Conservation (phyloP, 2,329 filamentous ascomycete genomes). For the Colletotrichum viniferum region DNA sequence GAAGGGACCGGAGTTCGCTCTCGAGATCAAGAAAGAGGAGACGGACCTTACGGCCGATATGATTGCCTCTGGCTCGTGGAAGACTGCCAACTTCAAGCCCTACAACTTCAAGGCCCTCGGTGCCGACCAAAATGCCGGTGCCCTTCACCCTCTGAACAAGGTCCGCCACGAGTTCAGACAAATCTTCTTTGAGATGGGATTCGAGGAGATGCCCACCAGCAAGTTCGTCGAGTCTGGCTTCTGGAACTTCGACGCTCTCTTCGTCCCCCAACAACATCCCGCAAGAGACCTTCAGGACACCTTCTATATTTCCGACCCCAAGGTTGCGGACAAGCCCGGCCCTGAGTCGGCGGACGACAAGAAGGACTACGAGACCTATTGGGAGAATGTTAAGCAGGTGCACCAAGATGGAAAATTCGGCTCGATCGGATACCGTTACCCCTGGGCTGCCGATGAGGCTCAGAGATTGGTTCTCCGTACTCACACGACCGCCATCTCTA, state of each 20-base stretch:
- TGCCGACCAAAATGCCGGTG: slow-evolving; percentile 64
- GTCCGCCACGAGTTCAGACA: slow-evolving; percentile 94
- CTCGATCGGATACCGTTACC: slow-evolving; percentile 95
- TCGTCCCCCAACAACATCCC: slow-evolving; percentile 73
- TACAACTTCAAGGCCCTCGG: slow-evolving; percentile 79
- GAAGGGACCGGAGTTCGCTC: slow-evolving; percentile 88
- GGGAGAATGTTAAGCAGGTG: slow-evolving; percentile 83
- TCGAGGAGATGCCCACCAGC: slow-evolving; percentile 96
- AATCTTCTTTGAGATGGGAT: slow-evolving; percentile 99
- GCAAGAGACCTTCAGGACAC: slow-evolving; percentile 97
- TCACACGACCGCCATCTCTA: slow-evolving; percentile 92
- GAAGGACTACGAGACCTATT: slow-evolving; percentile 82
- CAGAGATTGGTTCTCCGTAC: slow-evolving; percentile 89
- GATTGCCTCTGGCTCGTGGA: slow-evolving; percentile 87
- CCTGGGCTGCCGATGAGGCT: slow-evolving; percentile 88
- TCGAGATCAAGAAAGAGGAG: slow-evolving; percentile 89
- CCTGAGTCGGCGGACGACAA: slow-evolving; percentile 58
- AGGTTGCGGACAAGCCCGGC: slow-evolving; percentile 71
- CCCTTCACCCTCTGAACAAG: slow-evolving; percentile 81
- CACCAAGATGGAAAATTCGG: slow-evolving; percentile 93
- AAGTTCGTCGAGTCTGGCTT: slow-evolving; percentile 95
- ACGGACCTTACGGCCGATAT: slow-evolving; percentile 96
- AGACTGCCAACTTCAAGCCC: slow-evolving; percentile 87
- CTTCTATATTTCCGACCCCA: slow-evolving; percentile 95
- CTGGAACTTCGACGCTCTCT: slow-evolving; percentile 59